Base-by-base conservation (phyloP, 805 yeast species). In the Schwanniomyces occidentalis region DNA sequence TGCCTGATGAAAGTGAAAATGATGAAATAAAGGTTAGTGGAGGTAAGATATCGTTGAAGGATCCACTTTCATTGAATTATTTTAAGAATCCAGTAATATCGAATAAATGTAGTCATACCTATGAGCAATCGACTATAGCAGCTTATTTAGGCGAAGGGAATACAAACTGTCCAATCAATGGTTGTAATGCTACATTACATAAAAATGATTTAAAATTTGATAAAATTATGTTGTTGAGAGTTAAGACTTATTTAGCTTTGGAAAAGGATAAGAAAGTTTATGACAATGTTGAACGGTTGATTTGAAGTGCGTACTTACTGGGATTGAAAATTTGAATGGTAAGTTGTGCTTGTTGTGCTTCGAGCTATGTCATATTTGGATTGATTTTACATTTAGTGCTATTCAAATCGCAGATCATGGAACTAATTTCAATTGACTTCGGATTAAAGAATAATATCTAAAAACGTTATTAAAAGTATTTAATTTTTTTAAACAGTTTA, bases 11-110 rank as follows among this genome's bases (percentile, higher is more conserved):
- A 5, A 54, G 48, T 1, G 79, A 69, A 9, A 81, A 75, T 24
- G 86, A 80, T 15, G 91, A 82, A 15, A 29, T 85, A 20, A 75
- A 71, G 26, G 72, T 85, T 5, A 78, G 76, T 7, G 95, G 93
- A 37, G 93, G 93, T 24, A 74, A 62, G 23, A 63, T 85, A n/a
- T 78, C 80, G 30, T 52, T 85, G 38, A 71, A 65, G 16, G 88
- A 90, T 52, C 91, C 91, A 0, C 65, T 85, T 9, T 76, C 89
- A 0, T 51, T 73, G 38, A 63, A 69, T 34, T 54, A 63, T 27
- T 82, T 75, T 54, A 63, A 55, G 15, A 59, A 58, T 3, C 93
- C 95, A 0, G 64, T 75, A 47, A 71, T 63, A n/a, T 75, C 82
- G 3, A 56, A 47, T 16, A 56, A 51, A 19, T 85, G 95, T 57